Evolutionary conservation across 768 basidiomycete species (phyloP), one percentile per base, ranked within the genome.

Genomic region (Kwoniella newhampshirensis): DNA sequence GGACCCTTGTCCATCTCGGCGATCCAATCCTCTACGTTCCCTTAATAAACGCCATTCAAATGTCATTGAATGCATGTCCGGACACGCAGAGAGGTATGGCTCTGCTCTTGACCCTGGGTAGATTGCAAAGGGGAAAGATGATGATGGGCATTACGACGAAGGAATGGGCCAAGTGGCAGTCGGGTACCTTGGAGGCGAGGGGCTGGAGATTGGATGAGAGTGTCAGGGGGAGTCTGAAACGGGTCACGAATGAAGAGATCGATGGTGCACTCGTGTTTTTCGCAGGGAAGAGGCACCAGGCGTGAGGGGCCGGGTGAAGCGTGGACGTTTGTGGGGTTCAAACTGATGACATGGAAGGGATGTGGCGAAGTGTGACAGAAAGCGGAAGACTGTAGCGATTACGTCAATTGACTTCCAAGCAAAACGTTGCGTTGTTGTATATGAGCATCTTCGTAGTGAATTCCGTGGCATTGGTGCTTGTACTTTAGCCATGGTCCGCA

Each of bases 71-170:
- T 18, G 47, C 47, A 12, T 35, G 30, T 36, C 6, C 28, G 3
- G 47, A 48, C 18, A 48, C 47, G 2, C 47, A 36, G 21, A 26
- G 47, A 18, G 47, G 47, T 8, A 36, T 36, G 28, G 47, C 21
- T 2, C 30, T 48, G 4, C 47, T 48, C 35, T 18, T 48, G 18
- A 26, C 32, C 2, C 32, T 48, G 28, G 28, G 47, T 35, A 48
- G 47, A 30, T 20, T 48, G 4, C 26, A 26, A 35, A 18, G 47
- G 11, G 47, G 47, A 4, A 32, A 48, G 32, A 35, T 48, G 32
- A 32, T 15, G 25, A 23, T 45, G 12, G 44, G 44, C 7, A 26
- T 20, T 6, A 18, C 25, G 2, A 27, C 12, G 12, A 23, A 23
- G 6, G 4, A 13, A 5, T 48, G 47, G 47, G 47, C 47, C 5